A percentile compares a stretch with the other conserved stretches of the same genome.
Conservation (phyloP, 176 grass and related monocot species). For the Coix lacrymajobi region DNA sequence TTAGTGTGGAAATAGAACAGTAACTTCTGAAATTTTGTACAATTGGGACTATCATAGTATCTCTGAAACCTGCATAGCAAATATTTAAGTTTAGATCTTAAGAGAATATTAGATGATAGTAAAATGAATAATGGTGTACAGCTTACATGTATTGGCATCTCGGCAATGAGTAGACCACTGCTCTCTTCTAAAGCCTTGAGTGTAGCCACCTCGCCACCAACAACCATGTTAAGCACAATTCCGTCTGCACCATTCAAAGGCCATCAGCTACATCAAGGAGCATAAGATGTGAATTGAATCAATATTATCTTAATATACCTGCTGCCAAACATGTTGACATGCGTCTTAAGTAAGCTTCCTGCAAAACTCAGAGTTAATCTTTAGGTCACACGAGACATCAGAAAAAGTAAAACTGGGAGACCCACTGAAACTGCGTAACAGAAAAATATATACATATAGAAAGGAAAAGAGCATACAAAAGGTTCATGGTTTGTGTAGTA, state of each 20-base stretch:
- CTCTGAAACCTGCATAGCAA: slow-evolving; percentile 68
- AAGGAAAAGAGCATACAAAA: neutral
- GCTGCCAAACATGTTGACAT: slow-evolving; percentile 82
- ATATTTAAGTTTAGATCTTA: slow-evolving; percentile 16
- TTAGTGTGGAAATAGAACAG: neutral
- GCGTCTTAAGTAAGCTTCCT: slow-evolving; percentile 85
- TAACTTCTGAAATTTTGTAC: neutral
- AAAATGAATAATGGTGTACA: slow-evolving; percentile 2
- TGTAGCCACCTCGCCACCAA: slow-evolving; percentile 77
- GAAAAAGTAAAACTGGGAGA: neutral
- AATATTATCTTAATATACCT: slow-evolving; percentile 33
- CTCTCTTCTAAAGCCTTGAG: slow-evolving; percentile 81
- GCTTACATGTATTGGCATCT: slow-evolving; percentile 97
- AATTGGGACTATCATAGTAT: slow-evolving; percentile 48
- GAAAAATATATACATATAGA: neutral
- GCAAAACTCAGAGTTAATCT: slow-evolving; percentile 11
- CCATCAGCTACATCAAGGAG: neutral
- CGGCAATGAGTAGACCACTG: slow-evolving; percentile 67
- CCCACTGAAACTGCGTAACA: neutral
- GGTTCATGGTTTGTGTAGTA: neutral
- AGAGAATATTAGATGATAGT: slow-evolving; percentile 3
- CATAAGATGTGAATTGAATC: neutral
- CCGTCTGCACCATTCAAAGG: slow-evolving; percentile 52
- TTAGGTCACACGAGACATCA: neutral
- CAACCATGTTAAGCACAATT: slow-evolving; percentile 94